Evolutionary conservation across 306 rosid species (phyloP).

Genomic region (Castanopsis chinensis): DNA sequence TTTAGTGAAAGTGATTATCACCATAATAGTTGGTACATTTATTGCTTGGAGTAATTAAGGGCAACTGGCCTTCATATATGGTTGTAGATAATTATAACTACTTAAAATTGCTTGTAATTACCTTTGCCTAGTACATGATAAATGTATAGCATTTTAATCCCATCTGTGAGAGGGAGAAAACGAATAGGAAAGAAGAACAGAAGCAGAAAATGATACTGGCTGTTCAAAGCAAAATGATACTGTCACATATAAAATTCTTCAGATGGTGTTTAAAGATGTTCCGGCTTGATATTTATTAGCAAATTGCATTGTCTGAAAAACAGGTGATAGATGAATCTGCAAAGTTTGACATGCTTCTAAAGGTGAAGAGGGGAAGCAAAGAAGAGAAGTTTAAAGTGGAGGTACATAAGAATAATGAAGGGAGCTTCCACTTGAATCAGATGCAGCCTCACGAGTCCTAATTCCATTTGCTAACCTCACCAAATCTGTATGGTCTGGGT

Average conservation of each 20-base stretch:
- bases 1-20: not conserved
- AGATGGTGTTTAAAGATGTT: not conserved
- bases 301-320: not conserved
- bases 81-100: not conserved
- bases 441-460: conserved; percentile 49
- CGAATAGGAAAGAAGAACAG: not conserved
- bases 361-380: conserved; percentile 57
- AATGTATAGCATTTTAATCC: not conserved
- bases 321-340: conserved; percentile 64
- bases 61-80: not conserved
- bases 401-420: conserved; percentile 67
- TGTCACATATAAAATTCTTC: not conserved
- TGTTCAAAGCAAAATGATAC: not conserved
- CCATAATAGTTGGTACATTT: not conserved
- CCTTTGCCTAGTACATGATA: not conserved
- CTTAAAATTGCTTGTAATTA: not conserved
- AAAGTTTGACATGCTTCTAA: conserved; percentile 55
- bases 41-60: not conserved
- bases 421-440: conserved; percentile 55
- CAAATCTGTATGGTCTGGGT: not conserved
- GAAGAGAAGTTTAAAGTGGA: conserved; percentile 64
- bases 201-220: not conserved
- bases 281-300: not conserved
- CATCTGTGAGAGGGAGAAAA: not conserved
- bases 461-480: not conserved